These are phyloP conservation scores for Canna indica DNA, from an alignment of 176 grass and related monocot genomes.

Conservation along the genomic window DNA sequence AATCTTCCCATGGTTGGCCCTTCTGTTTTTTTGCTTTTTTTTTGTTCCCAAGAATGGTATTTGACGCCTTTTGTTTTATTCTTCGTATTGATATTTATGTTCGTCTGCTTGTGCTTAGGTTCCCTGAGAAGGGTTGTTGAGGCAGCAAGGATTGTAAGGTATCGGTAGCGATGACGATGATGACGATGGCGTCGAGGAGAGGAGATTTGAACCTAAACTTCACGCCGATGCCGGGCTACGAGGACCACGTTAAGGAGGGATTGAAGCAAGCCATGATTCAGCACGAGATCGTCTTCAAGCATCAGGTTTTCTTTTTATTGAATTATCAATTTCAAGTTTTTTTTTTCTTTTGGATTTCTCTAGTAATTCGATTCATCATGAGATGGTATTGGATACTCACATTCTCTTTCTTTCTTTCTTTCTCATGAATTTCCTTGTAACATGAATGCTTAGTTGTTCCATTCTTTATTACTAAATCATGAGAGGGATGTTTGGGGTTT, in stretches of 20 bases:
- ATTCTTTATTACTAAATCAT: background rate
- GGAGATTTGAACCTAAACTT: slow-evolving; percentile 42
- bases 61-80: too few relatives aligned
- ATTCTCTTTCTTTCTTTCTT: background rate
- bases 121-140: background rate
- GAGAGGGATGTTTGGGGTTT: background rate
- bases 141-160: background rate
- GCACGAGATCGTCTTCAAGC: slow-evolving; percentile 30
- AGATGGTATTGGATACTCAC: background rate
- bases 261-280: slow-evolving; percentile 35
- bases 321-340: background rate
- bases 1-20: background rate
- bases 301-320: slow-evolving; percentile 25
- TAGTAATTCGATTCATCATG: background rate
- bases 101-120: background rate
- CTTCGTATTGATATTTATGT: too few relatives aligned
- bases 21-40: background rate
- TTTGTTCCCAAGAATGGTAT: background rate
- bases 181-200: slow-evolving; percentile 11
- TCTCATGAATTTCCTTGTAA: background rate
- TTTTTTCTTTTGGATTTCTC: background rate
- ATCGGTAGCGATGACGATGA: slow-evolving; percentile 6
- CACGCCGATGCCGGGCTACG: slow-evolving; percentile 15
- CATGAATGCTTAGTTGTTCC: background rate
- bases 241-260: slow-evolving; percentile 14